These are phyloP conservation scores for Erucastrum elatum DNA, from an alignment of 345 rosid genomes.

Conservation along the genomic window DNA sequence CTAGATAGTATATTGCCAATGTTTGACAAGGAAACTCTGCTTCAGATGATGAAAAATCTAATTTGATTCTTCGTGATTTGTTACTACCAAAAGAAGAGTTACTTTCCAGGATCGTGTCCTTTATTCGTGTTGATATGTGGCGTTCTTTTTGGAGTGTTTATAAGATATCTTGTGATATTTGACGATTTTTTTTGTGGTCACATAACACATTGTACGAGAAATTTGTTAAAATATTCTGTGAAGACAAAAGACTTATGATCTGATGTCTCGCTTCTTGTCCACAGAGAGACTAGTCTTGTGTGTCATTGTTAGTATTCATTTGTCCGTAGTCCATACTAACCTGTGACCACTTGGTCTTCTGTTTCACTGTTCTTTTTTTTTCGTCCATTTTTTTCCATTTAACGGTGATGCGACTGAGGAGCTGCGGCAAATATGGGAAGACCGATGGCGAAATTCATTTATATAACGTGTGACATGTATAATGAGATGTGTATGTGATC, in stretches of 20 bases:
- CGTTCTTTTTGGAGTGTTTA: background rate
- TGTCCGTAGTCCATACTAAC: conserved; percentile 4
- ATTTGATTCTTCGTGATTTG: background rate
- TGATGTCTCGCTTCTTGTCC: conserved; percentile 22
- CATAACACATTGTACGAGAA: background rate
- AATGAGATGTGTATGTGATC: background rate
- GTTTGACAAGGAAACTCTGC: background rate
- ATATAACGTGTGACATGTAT: background rate
- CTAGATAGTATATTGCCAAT: background rate
- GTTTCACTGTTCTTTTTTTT: background rate
- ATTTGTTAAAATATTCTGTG: background rate
- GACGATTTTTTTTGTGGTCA: background rate
- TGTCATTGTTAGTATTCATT: background rate
- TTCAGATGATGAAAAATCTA: background rate
- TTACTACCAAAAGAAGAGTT: background rate
- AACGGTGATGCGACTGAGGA: conserved; percentile 10
- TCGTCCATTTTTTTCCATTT: background rate
- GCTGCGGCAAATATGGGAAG: background rate
- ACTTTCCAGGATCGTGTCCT: background rate
- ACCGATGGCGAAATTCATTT: background rate
- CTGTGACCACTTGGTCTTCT: background rate
- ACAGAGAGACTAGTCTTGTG: conserved; percentile 1
- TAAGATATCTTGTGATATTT: background rate
- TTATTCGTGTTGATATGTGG: background rate
- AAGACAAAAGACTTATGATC: conserved; percentile 9